Conservation (phyloP, 257 asterid species). For the Solanum bukasovii region DNA sequence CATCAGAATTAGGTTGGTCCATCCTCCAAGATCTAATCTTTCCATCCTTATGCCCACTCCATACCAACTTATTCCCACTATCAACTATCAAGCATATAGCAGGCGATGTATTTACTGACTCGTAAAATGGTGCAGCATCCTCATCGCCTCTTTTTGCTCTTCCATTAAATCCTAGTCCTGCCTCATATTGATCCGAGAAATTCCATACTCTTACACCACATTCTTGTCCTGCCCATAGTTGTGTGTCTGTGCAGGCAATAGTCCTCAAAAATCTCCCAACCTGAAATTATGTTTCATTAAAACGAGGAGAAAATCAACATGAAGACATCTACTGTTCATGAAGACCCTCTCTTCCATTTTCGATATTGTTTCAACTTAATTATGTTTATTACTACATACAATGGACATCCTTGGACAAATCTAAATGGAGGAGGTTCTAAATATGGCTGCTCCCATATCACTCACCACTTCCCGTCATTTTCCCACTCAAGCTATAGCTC, state of each 20-base stretch:
- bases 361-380: neutral
- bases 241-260: conserved; percentile 65
- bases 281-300: neutral
- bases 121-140: conserved; percentile 86
- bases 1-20: conserved; percentile 58
- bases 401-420: neutral
- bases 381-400: neutral
- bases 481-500: neutral
- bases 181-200: conserved; percentile 54
- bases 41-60: conserved; percentile 98
- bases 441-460: neutral
- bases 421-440: neutral
- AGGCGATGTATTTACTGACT: conserved; percentile 62
- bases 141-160: conserved; percentile 82
- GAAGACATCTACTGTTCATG: neutral
- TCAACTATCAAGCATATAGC: conserved; percentile 65
- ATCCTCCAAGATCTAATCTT: conserved; percentile 87
- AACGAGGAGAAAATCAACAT: neutral
- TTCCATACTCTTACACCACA: conserved; percentile 91
- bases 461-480: neutral
- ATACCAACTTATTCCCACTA: conserved; percentile 65
- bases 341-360: neutral
- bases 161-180: conserved; percentile 59
- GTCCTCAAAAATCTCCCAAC: conserved; percentile 73
- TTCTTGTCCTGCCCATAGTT: conserved; percentile 95